Evolutionary conservation across 1,284 basidiomycete species (phyloP).

Genomic region (Malassezia arunalokei): DNA sequence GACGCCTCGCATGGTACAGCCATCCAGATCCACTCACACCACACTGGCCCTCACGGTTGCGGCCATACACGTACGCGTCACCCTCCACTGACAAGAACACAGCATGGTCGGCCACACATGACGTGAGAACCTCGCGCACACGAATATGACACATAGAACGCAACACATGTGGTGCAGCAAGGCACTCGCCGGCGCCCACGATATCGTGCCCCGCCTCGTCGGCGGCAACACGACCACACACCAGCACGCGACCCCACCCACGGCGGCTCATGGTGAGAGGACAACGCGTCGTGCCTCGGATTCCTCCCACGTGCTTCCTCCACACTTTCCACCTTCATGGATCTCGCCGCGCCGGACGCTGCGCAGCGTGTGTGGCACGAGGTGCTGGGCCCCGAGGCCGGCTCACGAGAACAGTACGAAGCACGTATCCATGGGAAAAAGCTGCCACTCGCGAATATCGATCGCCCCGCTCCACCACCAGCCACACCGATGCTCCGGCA

Average conservation of each 20-base stretch:
- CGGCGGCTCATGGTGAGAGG: not conserved
- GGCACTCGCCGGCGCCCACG: constrained; percentile 54
- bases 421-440: constrained; percentile 1
- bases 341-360: not conserved
- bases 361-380: not conserved
- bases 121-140: constrained; percentile 26
- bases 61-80: constrained; percentile 71
- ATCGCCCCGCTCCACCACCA: constrained; percentile 7
- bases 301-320: not conserved
- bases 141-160: constrained; percentile 67
- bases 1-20: constrained; percentile 54
- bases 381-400: not conserved
- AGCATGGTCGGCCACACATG: constrained; percentile 27
- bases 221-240: constrained; percentile 8
- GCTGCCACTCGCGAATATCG: constrained; percentile 6
- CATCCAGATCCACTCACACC: constrained; percentile 50
- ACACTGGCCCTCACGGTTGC: constrained; percentile 53
- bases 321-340: not conserved
- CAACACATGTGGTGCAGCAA: constrained; percentile 72
- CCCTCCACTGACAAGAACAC: constrained; percentile 52
- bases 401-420: constrained; percentile 4
- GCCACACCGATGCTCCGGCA: constrained; percentile 3
- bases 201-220: not conserved
- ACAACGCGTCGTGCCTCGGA: not conserved
- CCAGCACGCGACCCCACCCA: not conserved